Base-by-base conservation (phyloP, 2,329 filamentous ascomycete species). In the Colletotrichum tropicale region DNA sequence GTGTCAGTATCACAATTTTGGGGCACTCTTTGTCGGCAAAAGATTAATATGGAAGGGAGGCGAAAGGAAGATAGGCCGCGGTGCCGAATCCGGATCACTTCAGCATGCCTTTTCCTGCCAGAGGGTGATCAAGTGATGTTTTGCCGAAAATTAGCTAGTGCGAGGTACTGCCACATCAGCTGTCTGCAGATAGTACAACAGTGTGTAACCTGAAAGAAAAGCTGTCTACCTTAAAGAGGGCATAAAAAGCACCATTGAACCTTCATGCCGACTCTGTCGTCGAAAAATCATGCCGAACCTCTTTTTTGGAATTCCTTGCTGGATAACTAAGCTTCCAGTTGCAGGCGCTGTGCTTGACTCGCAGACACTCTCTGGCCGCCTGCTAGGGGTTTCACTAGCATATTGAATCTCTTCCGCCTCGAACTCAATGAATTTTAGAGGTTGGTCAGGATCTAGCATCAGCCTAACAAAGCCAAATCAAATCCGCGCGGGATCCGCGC, bases 41-140 rank as follows among this genome's bases (percentile, higher is more conserved):
- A 6, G 9, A 13, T 48, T 2, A 48, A 1, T 13, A 13, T 0
- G n/a, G 10, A 21, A 48, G n/a, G n/a, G 6, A 48, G 43, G n/a
- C 10, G 4, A 21, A 48, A 13, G n/a, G 0, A 21, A 21, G 1
- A 48, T 2, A 48, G 9, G 9, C 2, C n/a, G 12, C 6, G 6
- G n/a, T 48, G 43, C n/a, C 10, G n/a, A 48, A 48, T 48, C n/a
- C 10, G n/a, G n/a, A 48, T 48, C 10, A 48, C 43, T 13, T 21
- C 43, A 48, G 6, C 43, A 13, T 21, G 21, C 2, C 43, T 5
- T 48, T 21, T 21, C n/a, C 43, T 48, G 43, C 7, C 43, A 21
- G 43, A 48, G 13, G 18, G 43, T 48, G n/a, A n/a, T 48, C 6
- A 48, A 13, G 13, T 48, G 43, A 13, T 48, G 43, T 13, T 21